These are phyloP conservation scores for Gossypium rotundifolium DNA, from an alignment of 345 rosid genomes.

Conservation along the genomic window DNA sequence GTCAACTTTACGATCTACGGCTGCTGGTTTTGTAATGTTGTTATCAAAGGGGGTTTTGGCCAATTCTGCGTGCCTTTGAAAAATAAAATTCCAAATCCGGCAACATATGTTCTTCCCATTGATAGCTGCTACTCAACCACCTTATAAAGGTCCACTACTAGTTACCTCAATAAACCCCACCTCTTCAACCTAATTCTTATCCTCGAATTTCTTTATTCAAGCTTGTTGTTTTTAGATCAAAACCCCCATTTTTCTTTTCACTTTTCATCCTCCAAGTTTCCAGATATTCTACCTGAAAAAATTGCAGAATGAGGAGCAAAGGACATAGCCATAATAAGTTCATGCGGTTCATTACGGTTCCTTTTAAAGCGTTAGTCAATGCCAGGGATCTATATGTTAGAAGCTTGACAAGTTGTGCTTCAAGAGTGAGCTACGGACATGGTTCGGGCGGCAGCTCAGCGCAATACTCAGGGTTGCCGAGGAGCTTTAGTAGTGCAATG, in stretches of 20 bases:
- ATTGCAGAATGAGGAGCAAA: conserved; percentile 25
- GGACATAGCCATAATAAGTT: conserved; percentile 31
- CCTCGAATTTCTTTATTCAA: too few species aligned
- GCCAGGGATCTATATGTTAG: conserved; percentile 55
- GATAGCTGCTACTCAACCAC: conserved; percentile 4
- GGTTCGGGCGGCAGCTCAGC: not conserved
- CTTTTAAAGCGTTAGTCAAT: conserved; percentile 33
- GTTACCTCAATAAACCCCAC: not conserved
- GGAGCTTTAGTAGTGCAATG: conserved; percentile 47
- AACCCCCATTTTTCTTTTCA: not conserved
- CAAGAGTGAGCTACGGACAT: conserved; percentile 16
- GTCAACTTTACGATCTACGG: not conserved
- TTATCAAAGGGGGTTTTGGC: not conserved
- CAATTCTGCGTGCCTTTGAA: conserved; percentile 8
- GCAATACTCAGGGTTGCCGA: conserved; percentile 27
- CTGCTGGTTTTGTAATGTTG: not conserved
- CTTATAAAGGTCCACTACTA: not conserved
- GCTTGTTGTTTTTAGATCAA: not conserved
- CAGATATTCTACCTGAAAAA: not conserved
- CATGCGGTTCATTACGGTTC: conserved; percentile 29
- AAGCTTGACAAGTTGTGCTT: conserved; percentile 37
- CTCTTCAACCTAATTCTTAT: not conserved
- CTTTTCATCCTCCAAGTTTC: not conserved
- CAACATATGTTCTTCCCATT: not conserved
- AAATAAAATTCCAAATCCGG: not conserved